These are phyloP conservation scores for Marchantia polymorpha DNA, from an alignment of 225 moss, liverwort and hornwort genomes.

Conservation along the genomic window DNA sequence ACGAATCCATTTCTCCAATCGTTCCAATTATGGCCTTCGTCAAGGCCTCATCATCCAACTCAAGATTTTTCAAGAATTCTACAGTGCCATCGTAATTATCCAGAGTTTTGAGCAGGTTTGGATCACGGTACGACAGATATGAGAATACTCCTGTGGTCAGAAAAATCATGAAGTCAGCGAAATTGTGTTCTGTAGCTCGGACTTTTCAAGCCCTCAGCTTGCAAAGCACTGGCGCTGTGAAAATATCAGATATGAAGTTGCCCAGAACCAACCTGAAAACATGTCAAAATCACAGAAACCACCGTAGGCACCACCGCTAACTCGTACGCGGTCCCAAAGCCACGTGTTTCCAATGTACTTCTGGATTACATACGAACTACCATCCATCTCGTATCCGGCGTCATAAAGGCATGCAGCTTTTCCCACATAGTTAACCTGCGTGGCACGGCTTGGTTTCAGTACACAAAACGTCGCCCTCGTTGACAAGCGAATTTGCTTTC, in stretches of 20 bases:
- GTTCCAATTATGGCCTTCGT: constrained; percentile 99
- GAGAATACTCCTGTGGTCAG: constrained; percentile 73
- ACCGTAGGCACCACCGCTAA: constrained; percentile 99
- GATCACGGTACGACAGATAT: constrained; percentile 91
- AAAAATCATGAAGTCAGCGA: background rate
- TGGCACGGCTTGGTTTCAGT: background rate
- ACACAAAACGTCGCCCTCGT: background rate
- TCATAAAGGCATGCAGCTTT: constrained; percentile 90
- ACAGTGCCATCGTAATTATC: constrained; percentile 96
- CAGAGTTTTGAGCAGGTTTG: constrained; percentile 84
- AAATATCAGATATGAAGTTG: background rate
- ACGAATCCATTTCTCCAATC: constrained; percentile 97
- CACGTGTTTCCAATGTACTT: constrained; percentile 96
- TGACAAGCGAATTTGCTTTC: too few species aligned
- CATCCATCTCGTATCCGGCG: constrained; percentile 80
- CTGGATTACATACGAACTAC: constrained; percentile 86
- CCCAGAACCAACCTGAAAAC: constrained; percentile 69
- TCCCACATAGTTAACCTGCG: constrained; percentile 95
- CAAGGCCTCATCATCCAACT: constrained; percentile 83
- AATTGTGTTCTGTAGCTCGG: background rate
- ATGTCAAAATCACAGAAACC: constrained; percentile 98
- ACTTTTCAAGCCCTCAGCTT: too few species aligned
- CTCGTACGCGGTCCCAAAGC: constrained; percentile 99
- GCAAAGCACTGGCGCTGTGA: too few species aligned
- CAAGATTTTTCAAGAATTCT: constrained; percentile 70